A percentile compares a stretch with the other conserved stretches of the same genome.
Conservation (phyloP, 2,329 filamentous ascomycete genomes). For the Bisporella sp. region DNA sequence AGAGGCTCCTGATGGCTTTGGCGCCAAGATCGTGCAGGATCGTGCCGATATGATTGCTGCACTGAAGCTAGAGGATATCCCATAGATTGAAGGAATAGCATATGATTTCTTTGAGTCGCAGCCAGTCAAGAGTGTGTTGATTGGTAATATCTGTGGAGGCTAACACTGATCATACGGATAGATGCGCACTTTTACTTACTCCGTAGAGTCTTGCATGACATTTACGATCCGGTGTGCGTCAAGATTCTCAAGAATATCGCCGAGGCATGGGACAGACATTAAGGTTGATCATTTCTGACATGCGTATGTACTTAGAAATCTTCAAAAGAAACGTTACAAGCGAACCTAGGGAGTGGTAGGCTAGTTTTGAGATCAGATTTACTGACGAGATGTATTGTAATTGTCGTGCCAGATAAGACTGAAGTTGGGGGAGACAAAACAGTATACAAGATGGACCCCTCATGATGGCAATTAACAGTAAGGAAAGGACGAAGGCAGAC, state of each 20-base stretch:
- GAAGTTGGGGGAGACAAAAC: slow-evolving; percentile 15
- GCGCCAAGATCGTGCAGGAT: slow-evolving; percentile 23
- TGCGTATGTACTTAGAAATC: no score
- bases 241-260: no score
- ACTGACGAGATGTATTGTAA: slow-evolving; percentile 19
- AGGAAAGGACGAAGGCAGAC: slow-evolving; percentile 21
- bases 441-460: slow-evolving; percentile 26
- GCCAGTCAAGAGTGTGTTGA: slow-evolving; percentile 18
- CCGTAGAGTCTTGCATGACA: no score
- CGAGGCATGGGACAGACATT: no score
- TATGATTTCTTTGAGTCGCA: slow-evolving; percentile 25
- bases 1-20: slow-evolving; percentile 10
- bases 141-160: no score
- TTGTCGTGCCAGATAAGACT: slow-evolving; percentile 13
- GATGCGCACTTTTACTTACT: no score
- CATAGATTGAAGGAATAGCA: slow-evolving; percentile 20
- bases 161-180: no score
- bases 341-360: neutral
- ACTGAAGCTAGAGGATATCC: slow-evolving; percentile 16
- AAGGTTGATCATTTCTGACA: no score
- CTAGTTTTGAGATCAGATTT: slow-evolving; percentile 10
- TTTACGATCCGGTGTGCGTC: no score
- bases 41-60: slow-evolving; percentile 18
- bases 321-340: neutral
- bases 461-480: slow-evolving; percentile 22